Evolutionary conservation across 352 stramenopile genomes (phyloP), one percentile per base, ranked within the genome.

Genomic region (Aphanomyces cochlioides): DNA sequence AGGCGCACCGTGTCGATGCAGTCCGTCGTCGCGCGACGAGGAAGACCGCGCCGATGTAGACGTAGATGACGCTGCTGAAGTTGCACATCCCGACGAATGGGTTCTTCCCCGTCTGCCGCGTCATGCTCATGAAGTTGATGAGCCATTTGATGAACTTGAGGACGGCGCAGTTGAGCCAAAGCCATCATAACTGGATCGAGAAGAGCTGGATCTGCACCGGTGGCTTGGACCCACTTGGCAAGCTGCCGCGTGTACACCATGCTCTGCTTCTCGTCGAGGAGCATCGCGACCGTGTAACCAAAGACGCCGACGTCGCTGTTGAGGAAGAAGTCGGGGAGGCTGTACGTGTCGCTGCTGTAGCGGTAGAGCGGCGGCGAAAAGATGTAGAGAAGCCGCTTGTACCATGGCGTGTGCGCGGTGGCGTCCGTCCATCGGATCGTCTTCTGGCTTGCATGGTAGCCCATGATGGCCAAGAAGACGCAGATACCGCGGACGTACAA

Each of bases 221-320:
- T 37, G 17, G 28, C 28, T 28, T 28, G 28, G 54, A 40, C 12
- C 43, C 37, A 10, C 43, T 45, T 15, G 47, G 45, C 48, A 34
- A 56, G n/a, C 38, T 47, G 40, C 61, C 34, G 17, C 47, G 21
- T 3, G n/a, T 3, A 41, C 8, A 57, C 7, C 38, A 41, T n/a
- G 17, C 43, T n/a, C 43, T 12, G 17, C 43, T 50, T 50, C 17
- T 50, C 43, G 37, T 67, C 60, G 47, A 67, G 28, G 41, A 67
- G 41, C 2, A 67, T 41, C 2, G 15, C 17, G 10, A 19, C 34
- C 8, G 37, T 13, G 37, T 67, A 67, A 17, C 28, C 7, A 57
- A 67, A 67, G n/a, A 67, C 60, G 36, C 56, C 50, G 17, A 67
- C 6, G 47, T 67, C 60, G 17, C 28, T 54, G 34, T 67, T 67